Evolutionary conservation across 139 green algal genomes (phyloP), one percentile per base, ranked within the genome.

Genomic region (Chlorella sorokiniana): DNA sequence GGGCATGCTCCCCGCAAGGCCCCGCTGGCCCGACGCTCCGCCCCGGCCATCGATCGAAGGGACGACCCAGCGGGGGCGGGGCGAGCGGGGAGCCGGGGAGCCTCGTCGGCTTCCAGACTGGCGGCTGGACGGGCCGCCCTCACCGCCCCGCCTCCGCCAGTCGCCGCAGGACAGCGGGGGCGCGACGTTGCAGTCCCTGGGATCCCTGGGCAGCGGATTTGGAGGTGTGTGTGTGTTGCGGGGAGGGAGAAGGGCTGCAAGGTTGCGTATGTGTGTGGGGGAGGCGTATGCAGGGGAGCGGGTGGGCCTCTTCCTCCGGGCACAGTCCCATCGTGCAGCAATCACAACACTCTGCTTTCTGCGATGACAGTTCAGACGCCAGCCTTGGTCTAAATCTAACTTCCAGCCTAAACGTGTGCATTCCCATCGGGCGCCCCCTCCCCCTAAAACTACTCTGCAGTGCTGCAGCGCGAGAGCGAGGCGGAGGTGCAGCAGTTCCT

Each of bases 401-500:
- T n/a, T n/a, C n/a, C n/a, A n/a, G n/a, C n/a, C n/a, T n/a, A n/a
- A n/a, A n/a, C n/a, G n/a, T 56, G 11, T 16, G 48, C 16, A 16
- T 10, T 42, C 63, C 38, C 67, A 56, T 27, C 7, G 6, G 38
- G 8, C 1, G 2, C 29, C 40, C 27, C 23, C 68, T 25, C 29
- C 41, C 48, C 48, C 22, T 8, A 14, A 29, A 9, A 14, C 33
- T 37, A 3, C 2, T 65, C 27, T 54, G 54, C 73, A 79, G 73
- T 42, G 33, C 73, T 79, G 54, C 73, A 27, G 16, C 52, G n/a
- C 0, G 73, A 79, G 37, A 69, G 37, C 6, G 73, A 79, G 11
- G 73, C 29, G 3, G 73, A 79, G 37, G 73, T 69, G 54, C 54
- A 69, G 54, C 54, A 40, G 38, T 79, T 79, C 54, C 52, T 79